Base-by-base conservation (phyloP, 192 early-diverging fungal genomes). In the Chytriomyces sp. region DNA sequence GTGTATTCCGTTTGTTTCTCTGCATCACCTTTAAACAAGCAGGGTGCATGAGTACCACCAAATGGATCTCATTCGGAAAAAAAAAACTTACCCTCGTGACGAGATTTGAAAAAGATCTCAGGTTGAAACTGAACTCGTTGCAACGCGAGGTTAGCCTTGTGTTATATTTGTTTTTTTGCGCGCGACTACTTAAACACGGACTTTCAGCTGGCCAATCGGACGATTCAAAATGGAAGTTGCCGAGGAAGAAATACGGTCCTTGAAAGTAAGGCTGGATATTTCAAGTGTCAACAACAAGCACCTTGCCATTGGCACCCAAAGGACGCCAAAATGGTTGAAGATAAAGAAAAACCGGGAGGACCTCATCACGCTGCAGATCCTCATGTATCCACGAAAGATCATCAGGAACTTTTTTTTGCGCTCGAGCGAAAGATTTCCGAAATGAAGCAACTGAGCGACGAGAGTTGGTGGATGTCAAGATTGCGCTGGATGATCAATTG, bases 141-240 rank as follows among this genome's bases (percentile, higher is more conserved):
- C 82, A 87, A 61, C 74, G 87, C 62, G 86, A 90, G 80, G 84
- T 84, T 50, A 11, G 11, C 45, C 48, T 13, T 28, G 20, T 26
- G 23, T n/a, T n/a, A n/a, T n/a, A n/a, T n/a, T n/a, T n/a, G n/a
- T n/a, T n/a, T n/a, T n/a, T n/a, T n/a, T n/a, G n/a, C n/a, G n/a
- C n/a, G n/a, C n/a, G n/a, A n/a, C n/a, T n/a, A n/a, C n/a, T n/a
- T n/a, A n/a, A n/a, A 11, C 57, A 46, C 57, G 10, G 16, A 5
- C 2, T 26, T 73, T 49, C 9, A 89, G 87, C 82, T 89, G 16
- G 86, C 82, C 76, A 86, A 86, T 75, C 85, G 85, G 71, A 80
- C 79, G 3, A 48, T 81, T 24, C 84, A 81, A 64, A 74, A 80
- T 68, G 73, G 87, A 89, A 49, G 44, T 69, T 13, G 69, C 61